Evolutionary conservation across 2,329 filamentous ascomycete species (phyloP), one percentile per base, ranked within the genome.

Genomic region (Gliomastix tumulicola): DNA sequence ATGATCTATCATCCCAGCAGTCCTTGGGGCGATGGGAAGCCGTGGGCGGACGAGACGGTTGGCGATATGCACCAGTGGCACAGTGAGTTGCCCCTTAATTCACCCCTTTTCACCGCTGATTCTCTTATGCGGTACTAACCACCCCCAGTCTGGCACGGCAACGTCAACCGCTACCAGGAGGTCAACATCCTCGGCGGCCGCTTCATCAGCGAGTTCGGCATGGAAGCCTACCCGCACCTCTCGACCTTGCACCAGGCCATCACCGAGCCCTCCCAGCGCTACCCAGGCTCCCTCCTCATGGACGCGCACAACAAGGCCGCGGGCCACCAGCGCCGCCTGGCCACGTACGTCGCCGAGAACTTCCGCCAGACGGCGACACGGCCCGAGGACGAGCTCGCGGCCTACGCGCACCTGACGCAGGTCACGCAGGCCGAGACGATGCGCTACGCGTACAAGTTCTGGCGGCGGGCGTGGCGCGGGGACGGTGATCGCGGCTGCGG

Each of bases 251-350:
- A 76, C 33, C 59, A 69, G 32, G 87, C 79, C 55, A 73, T 87
- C 44, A 76, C 68, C 6, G 48, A 59, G 8, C 53, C 54, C 21
- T 54, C 63, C 34, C 71, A 82, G 38, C 65, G 72, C 16, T 65
- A 70, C 21, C 77, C 84, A 1, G 82, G 86, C 44, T 86, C 81
- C 7, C 78, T 81, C 42, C 80, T 81, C 41, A 68, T 88, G 32
- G 84, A 88, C 50, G 88, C 86, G 51, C 85, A 88, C 60, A 90
- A 90, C 60, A 90, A 90, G 58, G 85, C 83, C 7, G 79, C 80
- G 45, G 84, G 84, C 1, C 83, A 88, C 49, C 83, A 88, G 54
- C 70, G 84, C 23, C 70, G 84, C 27, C 77, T 89, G 41, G 80
- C 82, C 11, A 78, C 81, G 1, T 90, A 90, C 49, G 63, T 89